These are phyloP conservation scores for Malus hybrid DNA, from an alignment of 331 rosid species.

Conservation along the genomic window DNA sequence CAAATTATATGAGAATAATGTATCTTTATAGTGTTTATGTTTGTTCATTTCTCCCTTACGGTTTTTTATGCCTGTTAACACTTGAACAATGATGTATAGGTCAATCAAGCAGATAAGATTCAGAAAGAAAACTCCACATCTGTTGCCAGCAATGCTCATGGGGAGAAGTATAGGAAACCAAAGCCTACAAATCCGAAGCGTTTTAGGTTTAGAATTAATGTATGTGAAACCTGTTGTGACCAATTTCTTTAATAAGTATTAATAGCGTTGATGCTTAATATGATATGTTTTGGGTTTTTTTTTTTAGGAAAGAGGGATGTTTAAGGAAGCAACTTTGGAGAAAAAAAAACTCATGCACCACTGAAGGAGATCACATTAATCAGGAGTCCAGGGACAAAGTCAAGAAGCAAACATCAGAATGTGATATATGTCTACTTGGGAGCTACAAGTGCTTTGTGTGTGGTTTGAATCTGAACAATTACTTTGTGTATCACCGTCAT, in stretches of 20 bases:
- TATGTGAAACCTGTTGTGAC: conserved; percentile 27
- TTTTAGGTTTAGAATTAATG: conserved; percentile 89
- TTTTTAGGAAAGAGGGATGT: conserved; percentile 75
- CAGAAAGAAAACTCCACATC: conserved; percentile 37
- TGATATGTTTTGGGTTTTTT: conserved; percentile 4
- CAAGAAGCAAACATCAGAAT: conserved; percentile 22
- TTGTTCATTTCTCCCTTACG: too few relatives aligned
- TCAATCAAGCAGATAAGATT: conserved; percentile 1
- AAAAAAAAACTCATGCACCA: conserved; percentile 36
- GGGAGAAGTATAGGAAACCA: conserved; percentile 57
- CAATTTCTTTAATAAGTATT: neutral
- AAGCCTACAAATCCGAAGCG: conserved; percentile 88
- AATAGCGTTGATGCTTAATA: neutral
- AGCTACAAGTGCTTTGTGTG: too few relatives aligned
- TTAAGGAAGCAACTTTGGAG: conserved; percentile 79
- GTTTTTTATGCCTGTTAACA: too few relatives aligned
- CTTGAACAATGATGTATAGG: conserved; percentile 21
- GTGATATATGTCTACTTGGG: conserved; percentile 15
- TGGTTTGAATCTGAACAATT: too few relatives aligned
- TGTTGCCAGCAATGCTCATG: conserved; percentile 32
- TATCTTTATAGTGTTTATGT: too few relatives aligned
- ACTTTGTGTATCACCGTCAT: too few relatives aligned
- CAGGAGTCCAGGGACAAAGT: conserved; percentile 27
- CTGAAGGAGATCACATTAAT: conserved; percentile 35
- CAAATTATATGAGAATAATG: too few relatives aligned